These are phyloP conservation scores for Ascochyta lentis DNA, from an alignment of 2,329 filamentous ascomycete genomes.

Conservation along the genomic window DNA sequence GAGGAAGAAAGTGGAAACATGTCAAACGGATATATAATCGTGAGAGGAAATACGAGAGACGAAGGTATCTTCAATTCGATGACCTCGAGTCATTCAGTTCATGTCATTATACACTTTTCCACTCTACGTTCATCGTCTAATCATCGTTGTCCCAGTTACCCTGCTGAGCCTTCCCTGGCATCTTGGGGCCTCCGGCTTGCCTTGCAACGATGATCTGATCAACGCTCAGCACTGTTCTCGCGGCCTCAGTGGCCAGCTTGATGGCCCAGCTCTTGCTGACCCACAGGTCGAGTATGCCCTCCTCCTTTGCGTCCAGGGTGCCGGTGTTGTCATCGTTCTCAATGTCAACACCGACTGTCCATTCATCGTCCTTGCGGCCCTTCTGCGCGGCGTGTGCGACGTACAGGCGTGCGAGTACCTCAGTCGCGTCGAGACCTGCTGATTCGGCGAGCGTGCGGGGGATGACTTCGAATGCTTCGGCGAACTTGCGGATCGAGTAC, in stretches of 20 bases:
- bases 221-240: slow-evolving; percentile 90
- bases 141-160: slow-evolving; percentile 75
- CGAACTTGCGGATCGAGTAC: slow-evolving; percentile 97
- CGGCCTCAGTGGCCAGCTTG: slow-evolving; percentile 93
- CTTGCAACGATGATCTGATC: slow-evolving; percentile 99
- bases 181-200: slow-evolving; percentile 97
- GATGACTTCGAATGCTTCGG: slow-evolving; percentile 96
- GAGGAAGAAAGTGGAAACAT: too few species aligned
- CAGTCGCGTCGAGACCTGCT: slow-evolving; percentile 95
- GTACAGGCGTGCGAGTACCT: slow-evolving; percentile 90
- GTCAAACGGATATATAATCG: too few species aligned
- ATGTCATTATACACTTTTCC: slow-evolving; percentile 13
- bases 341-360: slow-evolving; percentile 92
- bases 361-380: slow-evolving; percentile 70
- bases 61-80: not conserved
- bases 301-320: slow-evolving; percentile 81
- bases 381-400: slow-evolving; percentile 77
- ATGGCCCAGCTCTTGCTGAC: slow-evolving; percentile 96
- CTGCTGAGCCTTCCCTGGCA: slow-evolving; percentile 79
- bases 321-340: slow-evolving; percentile 85
- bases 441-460: slow-evolving; percentile 93
- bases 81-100: not conserved
- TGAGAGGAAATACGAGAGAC: not conserved
- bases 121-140: slow-evolving; percentile 15
- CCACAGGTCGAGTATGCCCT: slow-evolving; percentile 91